Evolutionary conservation across 2,329 filamentous ascomycete species (phyloP), one percentile per base, ranked within the genome.

Genomic region (Fusarium nygamai): DNA sequence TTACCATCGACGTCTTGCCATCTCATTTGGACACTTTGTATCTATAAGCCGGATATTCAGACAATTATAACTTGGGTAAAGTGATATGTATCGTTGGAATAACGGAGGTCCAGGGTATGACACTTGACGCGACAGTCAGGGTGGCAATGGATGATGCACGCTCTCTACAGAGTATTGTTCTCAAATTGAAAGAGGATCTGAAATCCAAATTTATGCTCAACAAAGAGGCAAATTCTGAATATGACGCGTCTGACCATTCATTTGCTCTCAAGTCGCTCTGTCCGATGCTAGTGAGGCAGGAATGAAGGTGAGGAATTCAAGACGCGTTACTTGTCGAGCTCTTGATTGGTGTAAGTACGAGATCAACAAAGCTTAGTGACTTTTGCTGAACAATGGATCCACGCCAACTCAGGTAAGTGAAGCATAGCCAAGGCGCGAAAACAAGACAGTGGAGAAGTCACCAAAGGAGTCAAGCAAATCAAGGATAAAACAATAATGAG

Each of bases 181-280:
- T 48, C 10, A 10, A 31, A 48, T 31, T 31, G 5, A 48, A 48
- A 17, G 46, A 22, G 10, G 14, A 9, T 22, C 19, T 48, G 22
- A n/a, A 48, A 31, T 48, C 20, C 27, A 22, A 31, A 17, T 17
- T 48, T n/a, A n/a, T 17, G 3, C 16, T 31, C 7, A 17, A 11
- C 3, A n/a, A n/a, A n/a, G 6, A n/a, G 20, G 20, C 2, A n/a
- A n/a, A 31, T 4, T 31, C 4, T 17, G 3, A n/a, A 7, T 31
- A 17, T 48, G 27, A 31, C 20, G 10, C 20, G 14, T 31, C 27
- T 12, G 12, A 12, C 47, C 7, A 31, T 31, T 50, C 29, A 31
- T 31, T n/a, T 22, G 16, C 7, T 4, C 1, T n/a, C 47, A 13
- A 17, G 20, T 53, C 50, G n/a, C 31, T 36, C 8, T 8, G 50